phyloP scores from a whole-genome alignment of 352 stramenopile species.

The Globisporangium takayamanum region DNA sequence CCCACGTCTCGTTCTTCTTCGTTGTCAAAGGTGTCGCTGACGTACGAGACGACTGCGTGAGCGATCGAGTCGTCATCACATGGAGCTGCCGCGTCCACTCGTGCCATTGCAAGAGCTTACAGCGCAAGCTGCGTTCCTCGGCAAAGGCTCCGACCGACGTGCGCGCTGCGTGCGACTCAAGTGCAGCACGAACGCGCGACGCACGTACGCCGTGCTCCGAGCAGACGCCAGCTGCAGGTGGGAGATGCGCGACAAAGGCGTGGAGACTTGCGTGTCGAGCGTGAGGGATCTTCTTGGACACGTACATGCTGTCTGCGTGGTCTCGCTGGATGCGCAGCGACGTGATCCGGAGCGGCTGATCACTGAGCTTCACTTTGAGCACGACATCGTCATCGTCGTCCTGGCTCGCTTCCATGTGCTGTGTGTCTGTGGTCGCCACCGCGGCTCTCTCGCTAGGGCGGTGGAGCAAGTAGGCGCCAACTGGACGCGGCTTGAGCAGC shows the following conservation, averaged over 20 bases:
- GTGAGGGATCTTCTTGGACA: conserved; percentile 28
- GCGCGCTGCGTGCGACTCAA: conserved; percentile 18
- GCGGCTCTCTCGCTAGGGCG: background rate
- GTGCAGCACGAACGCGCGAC: conserved; percentile 6
- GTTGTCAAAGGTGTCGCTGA: background rate
- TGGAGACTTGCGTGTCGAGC: conserved; percentile 36
- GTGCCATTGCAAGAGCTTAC: conserved; percentile 19
- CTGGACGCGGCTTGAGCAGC: conserved; percentile 18
- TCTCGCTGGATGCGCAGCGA: conserved; percentile 30
- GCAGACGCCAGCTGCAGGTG: conserved; percentile 28
- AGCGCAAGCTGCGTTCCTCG: conserved; percentile 5
- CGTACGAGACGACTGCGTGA: too few species aligned
- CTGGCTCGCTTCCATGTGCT: conserved; percentile 1
- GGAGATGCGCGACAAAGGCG: conserved; percentile 28
- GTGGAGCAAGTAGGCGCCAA: conserved; percentile 46
- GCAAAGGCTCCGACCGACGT: background rate
- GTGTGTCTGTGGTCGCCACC: background rate
- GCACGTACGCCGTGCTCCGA: conserved; percentile 31
- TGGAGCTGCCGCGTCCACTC: conserved; percentile 25
- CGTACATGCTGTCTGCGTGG: conserved; percentile 21
- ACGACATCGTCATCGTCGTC: conserved; percentile 1
- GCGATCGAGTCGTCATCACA: background rate
- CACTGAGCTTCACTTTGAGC: conserved; percentile 40
- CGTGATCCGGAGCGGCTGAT: conserved; percentile 29
- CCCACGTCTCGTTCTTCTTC: conserved; percentile 34